Percentiles rank a stretch among this genome's conserved stretches.
Evolutionary conservation across 2,329 filamentous ascomycete species (phyloP).

Genomic region (Fusarium gaditjirri): DNA sequence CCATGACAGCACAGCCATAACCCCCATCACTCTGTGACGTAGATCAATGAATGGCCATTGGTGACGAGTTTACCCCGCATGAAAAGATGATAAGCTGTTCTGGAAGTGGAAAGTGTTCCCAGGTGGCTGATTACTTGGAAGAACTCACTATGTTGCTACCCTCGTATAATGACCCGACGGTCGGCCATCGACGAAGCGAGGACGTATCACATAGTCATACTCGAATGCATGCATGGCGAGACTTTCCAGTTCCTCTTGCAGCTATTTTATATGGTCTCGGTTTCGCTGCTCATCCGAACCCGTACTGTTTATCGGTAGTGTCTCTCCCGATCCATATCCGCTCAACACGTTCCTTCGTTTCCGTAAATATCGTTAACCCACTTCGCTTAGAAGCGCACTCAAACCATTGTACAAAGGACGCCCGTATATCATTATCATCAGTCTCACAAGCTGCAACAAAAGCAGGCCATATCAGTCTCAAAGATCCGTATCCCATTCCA

Average conservation of each 20-base stretch:
- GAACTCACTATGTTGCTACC: rapidly evolving
- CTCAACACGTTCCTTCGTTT: conserved; percentile 18
- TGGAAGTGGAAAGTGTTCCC: conserved; percentile 14
- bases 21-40: not conserved
- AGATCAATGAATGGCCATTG: not conserved
- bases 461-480: conserved; percentile 32
- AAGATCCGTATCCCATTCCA: conserved; percentile 21
- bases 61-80: not conserved
- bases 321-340: conserved; percentile 13
- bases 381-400: conserved; percentile 7
- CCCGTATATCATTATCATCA: not conserved
- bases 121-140: not conserved
- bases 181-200: not conserved
- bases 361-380: conserved; percentile 22
- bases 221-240: not conserved
- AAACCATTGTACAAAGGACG: conserved; percentile 19
- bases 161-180: rapidly evolving
- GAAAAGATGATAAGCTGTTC: not conserved
- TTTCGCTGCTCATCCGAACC: not conserved
- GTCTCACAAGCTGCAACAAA: conserved; percentile 29
- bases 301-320: too few species aligned
- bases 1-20: too few species aligned
- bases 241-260: not conserved
- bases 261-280: not conserved
- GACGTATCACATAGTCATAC: not conserved